Base-by-base conservation (phyloP, 2,329 filamentous ascomycete genomes). In the Botrytis galanthina region DNA sequence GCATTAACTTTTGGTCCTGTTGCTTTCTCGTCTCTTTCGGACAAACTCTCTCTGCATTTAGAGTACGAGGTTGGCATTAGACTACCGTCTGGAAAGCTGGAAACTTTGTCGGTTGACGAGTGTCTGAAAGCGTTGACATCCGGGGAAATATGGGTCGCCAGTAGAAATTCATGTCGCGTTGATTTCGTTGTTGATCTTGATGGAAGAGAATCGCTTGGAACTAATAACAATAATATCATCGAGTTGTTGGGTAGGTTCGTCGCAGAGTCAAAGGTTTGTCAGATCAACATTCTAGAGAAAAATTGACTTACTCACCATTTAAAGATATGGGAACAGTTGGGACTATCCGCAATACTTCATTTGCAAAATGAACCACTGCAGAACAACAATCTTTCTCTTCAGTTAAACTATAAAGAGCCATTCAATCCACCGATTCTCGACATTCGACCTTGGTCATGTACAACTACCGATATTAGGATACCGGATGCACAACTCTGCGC, bases 241-340 rank as follows among this genome's bases (percentile, higher is more conserved):
- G 74, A 78, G 54, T 71, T 20, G 48, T 66, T 80, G 16, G 75
- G 75, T 9, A 57, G 73, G 51, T 74, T 54, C 18, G 48, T 80
- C 54, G 74, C 73, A 63, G 74, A 78, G 73, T 75, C 74, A 46
- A 70, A 78, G 67, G 79, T 80, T 60, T 10, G 71, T 48, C 29
- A 75, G 70, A 71, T 16, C 42, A 14, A 59, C 26, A 14, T 8
- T n/a, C 26, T 22, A 14, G 3, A 14, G 4, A 29, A 29, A 54
- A 42, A 2, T 26, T 44, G 51, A 16, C 71, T 35, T 70, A 20
- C 71, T 76, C 48, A 78, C 48, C 63, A 60, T 62, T 29, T 14
- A 10, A 69, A 80, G 79, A 67, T 79, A 70, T 80, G 79, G 79
- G 69, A 72, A 69, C 75, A 77, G 29, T 72, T 80, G 12, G 76